Evolutionary conservation across 495 filamentous ascomycete species (phyloP).

Genomic region (Jackrogersella minutella): DNA sequence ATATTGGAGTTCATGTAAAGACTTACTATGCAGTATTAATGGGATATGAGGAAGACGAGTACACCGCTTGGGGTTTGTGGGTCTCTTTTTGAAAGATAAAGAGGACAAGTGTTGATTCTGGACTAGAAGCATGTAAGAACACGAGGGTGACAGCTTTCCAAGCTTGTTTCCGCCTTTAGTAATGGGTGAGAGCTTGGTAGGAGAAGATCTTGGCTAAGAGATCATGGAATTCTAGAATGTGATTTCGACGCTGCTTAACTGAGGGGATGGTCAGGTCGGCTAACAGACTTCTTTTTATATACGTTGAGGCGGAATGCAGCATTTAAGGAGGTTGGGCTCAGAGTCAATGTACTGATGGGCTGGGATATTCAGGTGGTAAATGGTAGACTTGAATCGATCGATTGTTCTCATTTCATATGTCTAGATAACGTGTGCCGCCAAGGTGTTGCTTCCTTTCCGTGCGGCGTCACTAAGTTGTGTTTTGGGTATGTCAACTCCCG

Average conservation of each 20-base stretch:
- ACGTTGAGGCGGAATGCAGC: background rate
- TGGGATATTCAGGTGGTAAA: background rate
- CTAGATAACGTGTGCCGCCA: conserved; percentile 20
- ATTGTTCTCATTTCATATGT: conserved; percentile 33
- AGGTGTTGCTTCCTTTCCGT: background rate
- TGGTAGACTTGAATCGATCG: conserved; percentile 10
- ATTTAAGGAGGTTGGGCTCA: background rate
- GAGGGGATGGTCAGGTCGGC: background rate
- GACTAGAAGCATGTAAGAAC: background rate
- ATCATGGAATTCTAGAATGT: too few species aligned
- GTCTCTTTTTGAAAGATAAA: background rate
- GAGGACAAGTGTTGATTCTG: too few species aligned
- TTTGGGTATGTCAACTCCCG: conserved; percentile 28
- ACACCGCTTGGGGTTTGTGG: background rate
- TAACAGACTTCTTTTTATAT: background rate
- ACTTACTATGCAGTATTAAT: background rate
- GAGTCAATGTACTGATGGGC: background rate
- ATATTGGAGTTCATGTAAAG: background rate
- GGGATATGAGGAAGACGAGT: background rate
- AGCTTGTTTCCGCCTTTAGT: too few species aligned
- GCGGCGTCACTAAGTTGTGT: background rate
- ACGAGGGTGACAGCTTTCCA: too few species aligned
- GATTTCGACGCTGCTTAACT: background rate
- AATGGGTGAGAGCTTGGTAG: background rate
- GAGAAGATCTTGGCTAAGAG: background rate